A percentile compares a stretch with the other conserved stretches of the same genome.
Evolutionary conservation across 768 basidiomycete genomes (phyloP).

Genomic region (Mycena polygramma): DNA sequence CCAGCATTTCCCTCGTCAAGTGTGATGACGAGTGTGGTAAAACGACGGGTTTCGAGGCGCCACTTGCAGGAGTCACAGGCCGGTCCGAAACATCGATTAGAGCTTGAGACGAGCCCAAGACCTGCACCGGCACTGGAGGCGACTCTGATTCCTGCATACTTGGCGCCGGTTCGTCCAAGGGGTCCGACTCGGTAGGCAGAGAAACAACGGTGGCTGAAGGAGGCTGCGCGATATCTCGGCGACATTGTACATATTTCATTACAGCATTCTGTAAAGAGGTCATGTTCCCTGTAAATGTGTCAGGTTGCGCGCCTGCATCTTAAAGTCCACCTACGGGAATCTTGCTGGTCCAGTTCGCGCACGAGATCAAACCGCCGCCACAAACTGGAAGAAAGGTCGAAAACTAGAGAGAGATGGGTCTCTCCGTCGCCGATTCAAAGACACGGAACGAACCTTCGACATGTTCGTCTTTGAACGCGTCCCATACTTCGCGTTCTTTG

Average conservation of each 20-base stretch:
- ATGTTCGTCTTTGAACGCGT: conserved; percentile 82
- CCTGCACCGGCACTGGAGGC: neutral
- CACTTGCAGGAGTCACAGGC: conserved; percentile 7
- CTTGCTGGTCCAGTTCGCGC: conserved; percentile 79
- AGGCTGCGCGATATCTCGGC: conserved; percentile 15
- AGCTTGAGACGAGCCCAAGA: neutral
- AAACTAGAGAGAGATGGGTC: conserved; percentile 56
- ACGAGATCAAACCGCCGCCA: conserved; percentile 79
- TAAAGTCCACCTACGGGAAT: neutral
- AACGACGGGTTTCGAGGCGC: neutral
- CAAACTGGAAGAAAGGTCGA: conserved; percentile 82
- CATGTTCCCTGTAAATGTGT: conserved; percentile 19
- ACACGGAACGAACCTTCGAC: conserved; percentile 65
- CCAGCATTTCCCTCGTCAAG: conserved; percentile 59
- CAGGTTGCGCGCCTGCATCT: neutral
- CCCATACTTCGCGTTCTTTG: conserved; percentile 79
- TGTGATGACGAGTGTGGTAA: no score
- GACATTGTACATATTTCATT: conserved; percentile 29
- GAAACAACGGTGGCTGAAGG: neutral
- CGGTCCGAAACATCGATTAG: neutral
- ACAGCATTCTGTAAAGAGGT: conserved; percentile 15
- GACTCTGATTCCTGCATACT: neutral
- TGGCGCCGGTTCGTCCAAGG: neutral
- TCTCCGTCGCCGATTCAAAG: neutral
- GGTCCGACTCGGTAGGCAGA: neutral